Base-by-base conservation (phyloP, 225 moss, liverwort and hornwort genomes). In the Polytrichum commune region DNA sequence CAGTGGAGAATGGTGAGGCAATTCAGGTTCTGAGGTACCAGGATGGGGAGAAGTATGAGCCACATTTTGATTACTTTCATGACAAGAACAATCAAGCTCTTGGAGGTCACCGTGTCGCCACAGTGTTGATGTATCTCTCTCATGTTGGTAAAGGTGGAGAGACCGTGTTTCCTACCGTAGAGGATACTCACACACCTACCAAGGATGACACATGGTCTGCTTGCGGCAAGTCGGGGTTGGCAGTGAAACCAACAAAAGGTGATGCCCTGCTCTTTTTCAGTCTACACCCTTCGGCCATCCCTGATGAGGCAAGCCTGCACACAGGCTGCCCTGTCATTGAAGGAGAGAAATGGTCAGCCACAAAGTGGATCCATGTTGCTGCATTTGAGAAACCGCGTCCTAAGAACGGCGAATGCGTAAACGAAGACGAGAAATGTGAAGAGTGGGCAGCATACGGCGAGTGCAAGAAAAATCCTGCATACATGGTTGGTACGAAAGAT, bases 311-410 rank as follows among this genome's bases (percentile, higher is more conserved):
- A 1, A 95, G 95, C 66, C 82, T 98, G 25, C 98, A 98, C 64
- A 82, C 90, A 29, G 98, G 98, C 18, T 98, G 98, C 66, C 98
- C 95, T 18, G 98, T 98, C 18, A 73, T 98, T 22, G 98, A 95
- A 73, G 98, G 98, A 10, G 95, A 98, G 66, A 98, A 98, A 62
- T 98, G 98, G 98, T 98, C 98, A 4, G 98, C 98, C n/a, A 98
- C 98, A 18, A 98, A 98, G 76, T 98, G 98, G 98, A 95, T 98
- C 60, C 98, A 98, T 77, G 98, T 98, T 19, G 69, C 76, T 66
- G 69, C 95, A 27, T 98, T 98, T 60, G 98, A 75, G 77, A 46
- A 46, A 46, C 80, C 76, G 20, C 76, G 77, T 18, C 74, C 74
- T 1, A 80, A 82, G 72, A 74, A 82, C 55, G 88, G 86, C 26